phyloP scores from a whole-genome alignment of 352 stramenopile species.

The Albugo laibachii region DNA sequence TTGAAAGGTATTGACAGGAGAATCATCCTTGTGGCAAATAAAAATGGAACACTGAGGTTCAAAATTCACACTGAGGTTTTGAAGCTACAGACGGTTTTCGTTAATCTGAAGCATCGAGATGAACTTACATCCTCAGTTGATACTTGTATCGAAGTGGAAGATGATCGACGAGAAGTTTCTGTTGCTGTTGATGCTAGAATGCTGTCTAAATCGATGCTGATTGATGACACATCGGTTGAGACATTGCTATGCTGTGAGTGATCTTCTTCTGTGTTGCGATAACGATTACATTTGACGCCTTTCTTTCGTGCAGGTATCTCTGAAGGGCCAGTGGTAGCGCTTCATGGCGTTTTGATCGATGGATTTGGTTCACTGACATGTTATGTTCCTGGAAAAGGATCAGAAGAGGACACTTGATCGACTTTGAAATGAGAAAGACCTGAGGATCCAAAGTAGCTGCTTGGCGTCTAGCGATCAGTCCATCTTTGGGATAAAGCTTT shows the following conservation, averaged over 20 bases:
- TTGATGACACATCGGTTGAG: conserved; percentile 44
- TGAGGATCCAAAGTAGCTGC: too few relatives aligned
- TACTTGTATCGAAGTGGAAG: conserved; percentile 13
- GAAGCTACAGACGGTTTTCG: conserved; percentile 59
- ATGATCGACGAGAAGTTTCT: conserved; percentile 14
- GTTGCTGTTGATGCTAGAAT: conserved; percentile 66
- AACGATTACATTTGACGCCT: not conserved
- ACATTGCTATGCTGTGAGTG: conserved; percentile 52
- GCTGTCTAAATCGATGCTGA: conserved; percentile 51
- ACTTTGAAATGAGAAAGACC: not conserved
- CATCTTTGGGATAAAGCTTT: too few relatives aligned
- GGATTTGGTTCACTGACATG: conserved; percentile 66
- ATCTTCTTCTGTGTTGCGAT: not conserved
- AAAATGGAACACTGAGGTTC: conserved; percentile 37
- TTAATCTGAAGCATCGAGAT: conserved; percentile 43
- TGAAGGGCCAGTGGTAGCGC: conserved; percentile 54
- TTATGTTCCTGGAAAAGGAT: conserved; percentile 25
- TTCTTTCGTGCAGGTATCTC: conserved; percentile 22
- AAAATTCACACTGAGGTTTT: conserved; percentile 49
- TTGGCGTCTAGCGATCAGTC: too few relatives aligned
- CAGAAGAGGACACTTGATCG: conserved; percentile 2
- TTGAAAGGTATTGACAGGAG: conserved; percentile 56
- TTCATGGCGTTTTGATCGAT: conserved; percentile 60
- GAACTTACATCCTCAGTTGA: conserved; percentile 40
- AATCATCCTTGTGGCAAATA: conserved; percentile 55